Conservation (phyloP, 2,329 filamentous ascomycete genomes). For the Periconia sp. region DNA sequence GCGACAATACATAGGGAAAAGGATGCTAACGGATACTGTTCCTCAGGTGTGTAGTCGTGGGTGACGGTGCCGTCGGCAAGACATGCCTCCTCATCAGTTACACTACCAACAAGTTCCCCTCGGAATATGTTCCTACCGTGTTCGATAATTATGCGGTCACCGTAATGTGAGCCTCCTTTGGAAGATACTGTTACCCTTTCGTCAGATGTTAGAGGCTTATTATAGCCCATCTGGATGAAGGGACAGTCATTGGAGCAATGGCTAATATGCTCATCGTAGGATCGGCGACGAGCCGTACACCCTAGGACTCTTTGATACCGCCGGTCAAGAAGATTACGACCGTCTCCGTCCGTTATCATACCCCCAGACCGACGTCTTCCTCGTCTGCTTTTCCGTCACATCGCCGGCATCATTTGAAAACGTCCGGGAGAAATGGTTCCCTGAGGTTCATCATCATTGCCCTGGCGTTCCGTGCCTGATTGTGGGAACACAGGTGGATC, state of each 20-base stretch:
- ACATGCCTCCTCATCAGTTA: constrained; percentile 99
- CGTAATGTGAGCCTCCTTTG: constrained; percentile 78
- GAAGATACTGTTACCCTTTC: background rate
- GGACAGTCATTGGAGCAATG: too few relatives aligned
- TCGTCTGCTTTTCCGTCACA: constrained; percentile 98
- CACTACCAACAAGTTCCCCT: constrained; percentile 99
- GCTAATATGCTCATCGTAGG: constrained; percentile 61
- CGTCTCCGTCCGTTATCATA: constrained; percentile 95
- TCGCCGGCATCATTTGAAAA: constrained; percentile 98
- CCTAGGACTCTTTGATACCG: constrained; percentile 95
- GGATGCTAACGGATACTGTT: constrained; percentile 2
- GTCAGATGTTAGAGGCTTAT: too few relatives aligned
- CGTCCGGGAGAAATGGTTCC: constrained; percentile 98
- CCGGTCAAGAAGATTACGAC: constrained; percentile 99
- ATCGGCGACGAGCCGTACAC: constrained; percentile 99
- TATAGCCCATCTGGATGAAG: too few relatives aligned
- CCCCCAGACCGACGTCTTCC: constrained; percentile 97
- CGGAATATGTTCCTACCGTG: constrained; percentile 98
- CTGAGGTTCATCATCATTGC: constrained; percentile 98
- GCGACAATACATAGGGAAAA: background rate
- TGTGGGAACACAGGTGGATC: constrained; percentile 95
- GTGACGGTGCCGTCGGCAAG: constrained; percentile 99
- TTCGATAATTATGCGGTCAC: constrained; percentile 99
- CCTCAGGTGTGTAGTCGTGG: constrained; percentile 92
- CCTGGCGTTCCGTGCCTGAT: constrained; percentile 97